Evolutionary conservation across 179 eudicot genomes (phyloP), one percentile per base, ranked within the genome.

Genomic region (Camellia oleifera): DNA sequence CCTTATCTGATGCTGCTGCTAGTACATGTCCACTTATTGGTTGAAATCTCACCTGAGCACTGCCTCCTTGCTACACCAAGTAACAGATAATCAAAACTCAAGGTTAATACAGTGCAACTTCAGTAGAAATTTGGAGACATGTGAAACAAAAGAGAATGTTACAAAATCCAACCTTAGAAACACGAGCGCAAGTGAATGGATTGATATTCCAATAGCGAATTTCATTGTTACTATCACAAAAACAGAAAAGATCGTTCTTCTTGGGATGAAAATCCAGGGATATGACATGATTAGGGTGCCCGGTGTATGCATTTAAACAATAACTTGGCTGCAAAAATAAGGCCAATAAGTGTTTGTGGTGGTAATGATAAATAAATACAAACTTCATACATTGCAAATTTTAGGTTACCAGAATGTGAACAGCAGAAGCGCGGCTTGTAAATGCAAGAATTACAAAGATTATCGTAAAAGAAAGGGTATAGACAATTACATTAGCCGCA

Each of bases 191-290:
- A 48, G 88, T 81, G 83, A 92, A 95, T 32, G 95, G 90, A 82
- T 74, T 92, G 77, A 89, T 86, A 69, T 86, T 92, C 92, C 93
- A 94, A 75, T 95, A 95, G 66, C 88, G 93, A 72, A 95, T 94
- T 75, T 95, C 98, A 81, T 85, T 89, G 85, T 81, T 85, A 84
- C 94, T 87, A 84, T 95, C 99, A 26, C 96, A 91, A 82, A 94
- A 95, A 83, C 99, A 95, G 82, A 95, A 92, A 57, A 94, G 85
- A 82, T 90, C 91, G 57, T 82, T 88, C 86, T 88, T 92, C 83
- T 89, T 91, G 26, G 98, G 98, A 85, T 93, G 92, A 86, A 94
- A 94, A 86, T 94, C 98, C 61, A 94, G 88, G 79, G 97, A 94
- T 89, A 93, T 90, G 54, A 94, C 87, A 81, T 88, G 94, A 17